These are phyloP conservation scores for Epichloe hybrida DNA, from an alignment of 2,329 filamentous ascomycete genomes.

Conservation along the genomic window DNA sequence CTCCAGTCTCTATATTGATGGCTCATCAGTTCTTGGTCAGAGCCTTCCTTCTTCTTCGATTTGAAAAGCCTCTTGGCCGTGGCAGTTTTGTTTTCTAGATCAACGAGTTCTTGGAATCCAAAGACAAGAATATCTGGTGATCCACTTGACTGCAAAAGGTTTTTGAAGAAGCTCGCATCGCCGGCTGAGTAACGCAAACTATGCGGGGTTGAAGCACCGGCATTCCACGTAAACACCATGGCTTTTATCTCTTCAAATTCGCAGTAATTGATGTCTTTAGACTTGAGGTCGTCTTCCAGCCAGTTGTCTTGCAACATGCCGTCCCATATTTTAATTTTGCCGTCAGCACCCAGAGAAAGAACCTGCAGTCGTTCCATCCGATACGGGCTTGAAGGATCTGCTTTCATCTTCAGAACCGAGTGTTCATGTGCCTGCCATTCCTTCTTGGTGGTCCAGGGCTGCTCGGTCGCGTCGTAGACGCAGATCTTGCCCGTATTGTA, in stretches of 20 bases:
- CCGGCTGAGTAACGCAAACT: slow-evolving; percentile 63
- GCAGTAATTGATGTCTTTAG: slow-evolving; percentile 70
- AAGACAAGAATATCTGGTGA: slow-evolving; percentile 87
- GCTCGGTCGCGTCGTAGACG: slow-evolving; percentile 71
- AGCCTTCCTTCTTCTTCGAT: slow-evolving; percentile 72
- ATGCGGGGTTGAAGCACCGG: slow-evolving; percentile 86
- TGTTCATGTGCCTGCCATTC: slow-evolving; percentile 89
- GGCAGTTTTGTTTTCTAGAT: slow-evolving; percentile 91
- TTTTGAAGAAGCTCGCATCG: slow-evolving; percentile 67
- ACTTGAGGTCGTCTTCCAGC: slow-evolving; percentile 83
- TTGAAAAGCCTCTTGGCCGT: slow-evolving; percentile 94
- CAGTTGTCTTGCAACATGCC: slow-evolving; percentile 87
- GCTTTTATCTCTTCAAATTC: slow-evolving; percentile 70
- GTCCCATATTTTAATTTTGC: slow-evolving; percentile 76
- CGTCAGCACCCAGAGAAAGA: slow-evolving; percentile 76
- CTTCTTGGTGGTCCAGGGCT: slow-evolving; percentile 84
- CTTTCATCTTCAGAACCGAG: slow-evolving; percentile 62
- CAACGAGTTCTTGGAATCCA: slow-evolving; percentile 96
- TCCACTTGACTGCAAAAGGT: slow-evolving; percentile 61
- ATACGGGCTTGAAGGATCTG: slow-evolving; percentile 74
- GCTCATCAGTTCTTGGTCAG: slow-evolving; percentile 83
- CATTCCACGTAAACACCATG: slow-evolving; percentile 89
- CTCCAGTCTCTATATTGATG: slow-evolving; percentile 96
- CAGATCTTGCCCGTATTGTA: slow-evolving; percentile 92
- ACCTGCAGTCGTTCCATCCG: slow-evolving; percentile 74